A percentile compares a stretch with the other conserved stretches of the same genome.
These are phyloP conservation scores for Wallemia ichthyophaga DNA, from an alignment of 1,284 basidiomycete genomes.

Conservation along the genomic window DNA sequence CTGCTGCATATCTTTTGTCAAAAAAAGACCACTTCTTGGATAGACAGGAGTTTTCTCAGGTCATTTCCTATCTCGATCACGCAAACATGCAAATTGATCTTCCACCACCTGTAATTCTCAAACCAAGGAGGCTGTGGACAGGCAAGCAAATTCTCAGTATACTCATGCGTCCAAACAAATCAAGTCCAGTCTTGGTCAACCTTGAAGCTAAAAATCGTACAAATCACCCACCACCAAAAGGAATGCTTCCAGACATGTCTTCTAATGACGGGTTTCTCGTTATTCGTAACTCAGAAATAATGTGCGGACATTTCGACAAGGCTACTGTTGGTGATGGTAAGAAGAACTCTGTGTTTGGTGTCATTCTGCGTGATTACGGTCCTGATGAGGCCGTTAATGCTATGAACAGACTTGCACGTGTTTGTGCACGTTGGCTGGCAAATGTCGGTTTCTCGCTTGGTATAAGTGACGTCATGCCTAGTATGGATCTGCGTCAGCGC, in stretches of 20 bases:
- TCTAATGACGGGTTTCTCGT: conserved; percentile 97
- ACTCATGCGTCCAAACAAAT: conserved; percentile 76
- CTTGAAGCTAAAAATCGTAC: conserved; percentile 91
- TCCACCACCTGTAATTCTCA: conserved; percentile 79
- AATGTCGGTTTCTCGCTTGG: conserved; percentile 95
- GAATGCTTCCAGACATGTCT: conserved; percentile 47
- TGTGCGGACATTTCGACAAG: conserved; percentile 99
- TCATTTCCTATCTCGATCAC: conserved; percentile 81
- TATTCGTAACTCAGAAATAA: conserved; percentile 90
- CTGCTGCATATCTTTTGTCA: conserved; percentile 82
- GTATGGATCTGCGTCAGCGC: conserved; percentile 40
- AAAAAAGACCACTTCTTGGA: conserved; percentile 79
- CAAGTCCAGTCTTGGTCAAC: conserved; percentile 61
- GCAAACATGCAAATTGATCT: conserved; percentile 77
- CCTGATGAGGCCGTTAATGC: conserved; percentile 74
- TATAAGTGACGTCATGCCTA: conserved; percentile 95
- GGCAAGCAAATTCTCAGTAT: conserved; percentile 95
- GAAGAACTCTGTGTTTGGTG: conserved; percentile 96
- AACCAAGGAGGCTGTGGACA: conserved; percentile 80
- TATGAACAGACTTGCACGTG: conserved; percentile 87
- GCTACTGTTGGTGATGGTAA: conserved; percentile 92
- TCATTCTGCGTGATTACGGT: conserved; percentile 90
- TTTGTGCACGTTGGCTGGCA: conserved; percentile 78
- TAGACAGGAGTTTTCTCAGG: conserved; percentile 79
- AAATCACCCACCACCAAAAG: conserved; percentile 38